Percentiles rank a stretch among this genome's conserved stretches.
Evolutionary conservation across 129 eudicot species (phyloP).

Genomic region (Arctium lappa): DNA sequence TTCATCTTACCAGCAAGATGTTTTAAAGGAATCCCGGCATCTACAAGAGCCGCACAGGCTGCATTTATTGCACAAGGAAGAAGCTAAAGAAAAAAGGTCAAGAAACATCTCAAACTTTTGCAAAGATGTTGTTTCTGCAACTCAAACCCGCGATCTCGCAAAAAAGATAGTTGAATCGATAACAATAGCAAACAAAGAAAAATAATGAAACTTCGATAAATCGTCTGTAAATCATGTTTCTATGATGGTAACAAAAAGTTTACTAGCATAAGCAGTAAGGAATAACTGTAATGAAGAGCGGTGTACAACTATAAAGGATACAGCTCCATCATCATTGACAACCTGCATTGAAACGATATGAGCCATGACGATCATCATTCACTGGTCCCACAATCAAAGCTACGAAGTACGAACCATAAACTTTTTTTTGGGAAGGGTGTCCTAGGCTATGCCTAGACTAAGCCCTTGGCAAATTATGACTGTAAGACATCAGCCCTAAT

Average conservation of each 20-base stretch:
- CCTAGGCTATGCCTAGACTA: too few species aligned
- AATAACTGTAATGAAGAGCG: background rate
- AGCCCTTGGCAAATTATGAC: too few species aligned
- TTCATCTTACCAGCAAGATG: slow-evolving; percentile 68
- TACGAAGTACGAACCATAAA: too few species aligned
- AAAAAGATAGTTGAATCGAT: background rate
- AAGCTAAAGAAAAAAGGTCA: slow-evolving; percentile 60
- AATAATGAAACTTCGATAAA: background rate
- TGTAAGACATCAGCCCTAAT: too few species aligned
- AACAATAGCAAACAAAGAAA: background rate
- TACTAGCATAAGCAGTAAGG: background rate
- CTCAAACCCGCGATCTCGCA: background rate
- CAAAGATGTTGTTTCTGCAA: background rate
- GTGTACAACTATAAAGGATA: slow-evolving; percentile 49
- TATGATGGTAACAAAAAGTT: background rate
- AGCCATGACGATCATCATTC: background rate
- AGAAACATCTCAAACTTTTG: slow-evolving; percentile 29
- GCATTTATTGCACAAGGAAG: slow-evolving; percentile 95
- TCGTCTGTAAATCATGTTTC: background rate
- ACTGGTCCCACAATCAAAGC: background rate
- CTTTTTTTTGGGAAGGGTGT: too few species aligned
- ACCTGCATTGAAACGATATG: slow-evolving; percentile 52
- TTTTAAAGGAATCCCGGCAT: slow-evolving; percentile 86
- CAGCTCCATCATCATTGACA: slow-evolving; percentile 96
- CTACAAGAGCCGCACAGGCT: slow-evolving; percentile 87